phyloP scores from a whole-genome alignment of 768 basidiomycete genomes.

The Macrocybe gigantea region DNA sequence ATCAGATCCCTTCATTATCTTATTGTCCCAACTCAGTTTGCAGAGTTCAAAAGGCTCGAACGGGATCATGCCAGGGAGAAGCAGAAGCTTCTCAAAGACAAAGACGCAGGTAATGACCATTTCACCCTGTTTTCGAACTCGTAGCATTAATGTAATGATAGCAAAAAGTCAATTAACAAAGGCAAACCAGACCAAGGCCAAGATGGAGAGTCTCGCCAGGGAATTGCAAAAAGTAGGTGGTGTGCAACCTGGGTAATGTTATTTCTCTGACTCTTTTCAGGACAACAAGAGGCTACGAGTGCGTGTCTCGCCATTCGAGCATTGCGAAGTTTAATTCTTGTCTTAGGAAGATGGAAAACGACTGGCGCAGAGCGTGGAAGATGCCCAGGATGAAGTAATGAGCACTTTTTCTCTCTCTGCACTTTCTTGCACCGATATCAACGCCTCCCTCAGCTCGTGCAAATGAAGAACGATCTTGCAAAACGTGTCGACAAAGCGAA shows the following conservation, averaged over 20 bases:
- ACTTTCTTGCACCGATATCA: constrained; percentile 7
- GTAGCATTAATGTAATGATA: constrained; percentile 19
- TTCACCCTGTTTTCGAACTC: constrained; percentile 1
- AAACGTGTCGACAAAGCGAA: constrained; percentile 77
- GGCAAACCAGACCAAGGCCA: constrained; percentile 82
- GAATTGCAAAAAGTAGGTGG: constrained; percentile 80
- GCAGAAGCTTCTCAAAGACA: constrained; percentile 86
- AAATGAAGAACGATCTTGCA: constrained; percentile 80
- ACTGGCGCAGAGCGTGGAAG: constrained; percentile 73
- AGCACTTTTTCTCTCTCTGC: neutral
- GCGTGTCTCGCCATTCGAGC: constrained; percentile 17
- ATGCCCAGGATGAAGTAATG: constrained; percentile 77
- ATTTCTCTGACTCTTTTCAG: constrained; percentile 30
- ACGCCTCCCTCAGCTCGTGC: constrained; percentile 44
- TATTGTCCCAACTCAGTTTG: constrained; percentile 51
- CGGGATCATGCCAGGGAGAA: constrained; percentile 89
- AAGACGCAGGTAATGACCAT: constrained; percentile 65
- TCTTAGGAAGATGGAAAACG: constrained; percentile 81
- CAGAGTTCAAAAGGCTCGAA: constrained; percentile 81
- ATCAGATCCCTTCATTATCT: constrained; percentile 2
- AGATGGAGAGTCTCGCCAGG: constrained; percentile 85
- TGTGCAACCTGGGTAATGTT: constrained; percentile 1
- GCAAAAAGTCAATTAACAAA: constrained; percentile 85
- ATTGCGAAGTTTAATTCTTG: constrained; percentile 12
- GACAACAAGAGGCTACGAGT: constrained; percentile 88